A percentile compares a stretch with the other conserved stretches of the same genome.
Conservation (phyloP, 2,329 filamentous ascomycete species). For the Verticillium tricorpus region DNA sequence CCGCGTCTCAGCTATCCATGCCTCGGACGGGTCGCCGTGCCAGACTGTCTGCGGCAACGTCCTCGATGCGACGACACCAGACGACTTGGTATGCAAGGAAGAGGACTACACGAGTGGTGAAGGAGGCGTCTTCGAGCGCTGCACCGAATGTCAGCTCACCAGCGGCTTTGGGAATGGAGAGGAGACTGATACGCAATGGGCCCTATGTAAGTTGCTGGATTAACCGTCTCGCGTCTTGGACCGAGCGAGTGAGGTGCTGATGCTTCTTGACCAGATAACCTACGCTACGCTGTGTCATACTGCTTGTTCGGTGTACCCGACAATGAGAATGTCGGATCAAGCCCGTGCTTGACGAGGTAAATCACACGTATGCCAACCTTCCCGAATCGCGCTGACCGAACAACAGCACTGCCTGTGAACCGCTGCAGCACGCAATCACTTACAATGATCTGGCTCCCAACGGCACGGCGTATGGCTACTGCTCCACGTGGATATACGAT, state of each 20-base stretch:
- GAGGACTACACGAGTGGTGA: slow-evolving; percentile 29
- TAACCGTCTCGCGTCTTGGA: too few species aligned
- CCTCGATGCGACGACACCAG: slow-evolving; percentile 35
- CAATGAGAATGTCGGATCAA: slow-evolving; percentile 33
- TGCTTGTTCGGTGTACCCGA: slow-evolving; percentile 49
- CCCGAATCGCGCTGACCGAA: not conserved
- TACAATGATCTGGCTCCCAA: slow-evolving; percentile 45
- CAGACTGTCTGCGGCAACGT: slow-evolving; percentile 49
- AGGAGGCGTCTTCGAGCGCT: slow-evolving; percentile 47
- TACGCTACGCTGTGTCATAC: slow-evolving; percentile 50
- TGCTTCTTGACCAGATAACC: too few species aligned
- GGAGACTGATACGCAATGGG: slow-evolving; percentile 47
- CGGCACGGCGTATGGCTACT: slow-evolving; percentile 48
- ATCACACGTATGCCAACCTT: too few species aligned
- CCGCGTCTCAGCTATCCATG: slow-evolving; percentile 30
- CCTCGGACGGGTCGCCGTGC: slow-evolving; percentile 45
- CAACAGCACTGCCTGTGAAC: slow-evolving; percentile 47
- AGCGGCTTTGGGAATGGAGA: slow-evolving; percentile 41
- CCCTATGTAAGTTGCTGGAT: too few species aligned
- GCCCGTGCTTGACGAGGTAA: slow-evolving; percentile 52
- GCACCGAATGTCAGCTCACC: slow-evolving; percentile 45
- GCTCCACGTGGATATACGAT: slow-evolving; percentile 38
- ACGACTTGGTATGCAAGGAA: slow-evolving; percentile 46
- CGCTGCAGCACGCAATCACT: slow-evolving; percentile 39
- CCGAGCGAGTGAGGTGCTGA: too few species aligned